These are phyloP conservation scores for Lentinula edodes DNA, from an alignment of 768 basidiomycete genomes.

Conservation along the genomic window DNA sequence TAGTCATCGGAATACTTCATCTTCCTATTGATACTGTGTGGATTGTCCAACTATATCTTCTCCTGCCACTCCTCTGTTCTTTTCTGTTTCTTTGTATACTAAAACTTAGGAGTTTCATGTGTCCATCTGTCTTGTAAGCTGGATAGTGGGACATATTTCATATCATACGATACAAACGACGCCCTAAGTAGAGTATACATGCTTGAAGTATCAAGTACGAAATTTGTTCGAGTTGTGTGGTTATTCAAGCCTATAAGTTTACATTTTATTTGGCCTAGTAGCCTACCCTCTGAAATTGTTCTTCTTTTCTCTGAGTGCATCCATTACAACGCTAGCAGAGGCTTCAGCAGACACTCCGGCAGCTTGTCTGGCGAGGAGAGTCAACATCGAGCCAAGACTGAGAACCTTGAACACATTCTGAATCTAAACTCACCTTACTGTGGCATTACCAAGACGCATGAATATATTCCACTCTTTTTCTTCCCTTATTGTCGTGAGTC, in stretches of 20 bases:
- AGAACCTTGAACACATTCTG: background rate
- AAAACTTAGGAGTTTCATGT: background rate
- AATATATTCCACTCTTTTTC: constrained; percentile 97
- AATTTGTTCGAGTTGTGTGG: background rate
- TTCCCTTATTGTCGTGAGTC: constrained; percentile 84
- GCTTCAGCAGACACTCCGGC: constrained; percentile 33
- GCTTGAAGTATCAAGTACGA: too few relatives aligned
- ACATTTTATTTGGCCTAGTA: background rate
- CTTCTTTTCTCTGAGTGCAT: constrained; percentile 74
- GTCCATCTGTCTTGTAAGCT: too few relatives aligned
- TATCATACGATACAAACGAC: background rate
- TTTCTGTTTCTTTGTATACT: background rate
- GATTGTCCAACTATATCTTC: background rate
- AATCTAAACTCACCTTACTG: constrained; percentile 50
- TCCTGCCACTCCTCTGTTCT: background rate
- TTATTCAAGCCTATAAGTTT: background rate
- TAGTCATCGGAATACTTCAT: background rate
- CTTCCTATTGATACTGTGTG: background rate
- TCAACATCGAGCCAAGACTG: background rate
- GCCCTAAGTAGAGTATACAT: background rate
- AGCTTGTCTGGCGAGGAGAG: constrained; percentile 38
- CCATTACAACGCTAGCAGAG: constrained; percentile 61
- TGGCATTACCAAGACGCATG: constrained; percentile 67
- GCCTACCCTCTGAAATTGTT: constrained; percentile 71
- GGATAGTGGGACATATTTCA: background rate